Base-by-base conservation (phyloP, 345 rosid species). In the Lepidium aucheri region DNA sequence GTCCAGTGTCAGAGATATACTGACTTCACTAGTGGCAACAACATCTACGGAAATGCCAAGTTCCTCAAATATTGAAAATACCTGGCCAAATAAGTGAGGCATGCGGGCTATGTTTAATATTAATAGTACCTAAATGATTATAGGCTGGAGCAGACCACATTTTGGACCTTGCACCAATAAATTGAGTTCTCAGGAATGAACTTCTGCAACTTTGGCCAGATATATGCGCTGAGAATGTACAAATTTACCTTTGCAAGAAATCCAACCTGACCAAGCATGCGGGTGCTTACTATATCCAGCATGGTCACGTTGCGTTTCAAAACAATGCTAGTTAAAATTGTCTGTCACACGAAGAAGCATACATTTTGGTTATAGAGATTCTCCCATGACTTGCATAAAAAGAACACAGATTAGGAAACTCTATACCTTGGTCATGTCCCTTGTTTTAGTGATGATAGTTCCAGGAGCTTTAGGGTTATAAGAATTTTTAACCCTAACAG, bases 21-120 rank as follows among this genome's bases (percentile, higher is more conserved):
- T 94, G 78, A 94, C 99, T 91, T 94, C 99, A 79, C 99, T 94
- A 34, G 97, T 94, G 59, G 99, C 99, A 50, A 94, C 99, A 67
- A 91, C 99, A 78, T 94, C 99, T 18, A 94, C 97, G 0, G 97
- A 94, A 72, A 94, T 94, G 63, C 91, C 99, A 72, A 94, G 79
- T 24, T 91, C 99, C 75, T 91, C 97, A 49, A 94, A 94, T 72
- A 60, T 94, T n/a, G 96, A 86, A 81, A 94, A 94, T 32, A 94
- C 99, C 97, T 94, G 68, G 24, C 22, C 51, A 46, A 67, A 60
- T 53, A 60, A 73, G 32, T 42, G 12, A 62, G 6, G 50, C 42
- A 28, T 14, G 40, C 49, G 35, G 10, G 35, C 33, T 34, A 44
- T 46, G 40, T 16, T 15, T 42, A 51, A 22, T 55, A 65, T 47